Base-by-base conservation (phyloP, 1,284 basidiomycete species). In the Austroboletus novae-zelandiae region DNA sequence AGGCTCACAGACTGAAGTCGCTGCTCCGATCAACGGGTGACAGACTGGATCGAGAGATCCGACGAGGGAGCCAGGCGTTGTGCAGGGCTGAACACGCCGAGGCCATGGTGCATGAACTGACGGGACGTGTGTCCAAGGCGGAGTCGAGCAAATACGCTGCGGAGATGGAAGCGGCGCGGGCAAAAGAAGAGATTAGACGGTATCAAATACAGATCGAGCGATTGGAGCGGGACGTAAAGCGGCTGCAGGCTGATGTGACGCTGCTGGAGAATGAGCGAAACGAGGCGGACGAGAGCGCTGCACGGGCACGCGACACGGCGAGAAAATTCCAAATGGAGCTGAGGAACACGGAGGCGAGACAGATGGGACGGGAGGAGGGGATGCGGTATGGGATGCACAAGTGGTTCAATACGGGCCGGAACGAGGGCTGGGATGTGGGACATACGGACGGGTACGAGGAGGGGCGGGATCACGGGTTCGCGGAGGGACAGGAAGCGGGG, bases 11-110 rank as follows among this genome's bases (percentile, higher is more conserved):
- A 51, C 73, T 86, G 53, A 84, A 82, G 61, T 71, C 74, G 32
- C 61, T 82, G 31, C 71, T 86, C 25, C 74, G 75, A 48, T 70
- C 68, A 43, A 76, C 81, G 5, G 75, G 74, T 32, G 80, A 83
- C 45, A 73, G 76, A 39, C 71, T 86, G 29, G 80, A 84, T 59
- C 69, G 73, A 50, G 83, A 85, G 67, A 77, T 74, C 49, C 74
- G 75, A 39, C 71, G 78, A 41, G 79, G 77, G 25, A 77, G 79
- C 47, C 71, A 76, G 35, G 77, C 78, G 0, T 75, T 75, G 47
- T 60, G 69, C 37, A 75, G 81, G 25, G 81, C 80, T 40, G 75
- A 77, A 48, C 71, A 71, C 35, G 78, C 82, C 32, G 83, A 85
- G 64, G 61, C 68, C 15, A 72, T 72, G 42, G 72, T 74, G 45